A percentile compares a stretch with the other conserved stretches of the same genome.
phyloP scores from a whole-genome alignment of 1,139 yeast genomes.

The Yamadazyma conglobata region DNA sequence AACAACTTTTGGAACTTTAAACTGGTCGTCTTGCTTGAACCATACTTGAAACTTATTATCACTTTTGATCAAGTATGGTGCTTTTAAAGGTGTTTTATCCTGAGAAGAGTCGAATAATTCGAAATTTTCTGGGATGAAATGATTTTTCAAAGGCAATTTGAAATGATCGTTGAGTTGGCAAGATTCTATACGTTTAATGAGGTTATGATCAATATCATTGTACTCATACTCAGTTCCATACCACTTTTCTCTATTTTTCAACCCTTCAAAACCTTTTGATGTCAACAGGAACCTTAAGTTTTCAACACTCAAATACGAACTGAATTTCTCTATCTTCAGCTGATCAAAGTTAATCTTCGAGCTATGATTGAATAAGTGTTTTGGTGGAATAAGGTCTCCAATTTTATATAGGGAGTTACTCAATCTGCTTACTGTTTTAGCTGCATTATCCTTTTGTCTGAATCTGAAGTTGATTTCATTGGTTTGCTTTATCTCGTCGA shows the following conservation, averaged over 20 bases:
- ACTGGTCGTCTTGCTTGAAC: conserved; percentile 89
- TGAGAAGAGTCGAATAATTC: conserved; percentile 46
- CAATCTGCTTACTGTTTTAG: conserved; percentile 55
- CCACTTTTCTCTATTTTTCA: conserved; percentile 62
- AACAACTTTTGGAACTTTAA: conserved; percentile 83
- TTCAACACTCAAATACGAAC: conserved; percentile 47
- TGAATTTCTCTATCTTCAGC: conserved; percentile 48
- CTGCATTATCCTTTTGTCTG: conserved; percentile 62
- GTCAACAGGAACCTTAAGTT: conserved; percentile 63
- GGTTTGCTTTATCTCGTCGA: conserved; percentile 47
- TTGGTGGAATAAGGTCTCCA: conserved; percentile 54
- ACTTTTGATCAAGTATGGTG: conserved; percentile 38
- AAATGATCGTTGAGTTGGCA: conserved; percentile 38
- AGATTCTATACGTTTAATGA: conserved; percentile 32
- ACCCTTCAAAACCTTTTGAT: conserved; percentile 43
- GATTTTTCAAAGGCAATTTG: conserved; percentile 67
- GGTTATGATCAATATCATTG: conserved; percentile 38
- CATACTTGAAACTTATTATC: conserved; percentile 50
- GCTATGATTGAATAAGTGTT: conserved; percentile 54
- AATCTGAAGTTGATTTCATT: conserved; percentile 56
- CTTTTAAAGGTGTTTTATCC: conserved; percentile 24
- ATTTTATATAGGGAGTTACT: conserved; percentile 43
- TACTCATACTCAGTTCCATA: conserved; percentile 80
- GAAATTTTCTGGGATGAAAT: conserved; percentile 78
- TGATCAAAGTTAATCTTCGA: conserved; percentile 61